Evolutionary conservation across 805 yeast genomes (phyloP), one percentile per base, ranked within the genome.

Genomic region (Hemisphaericaspora nanyangensis): DNA sequence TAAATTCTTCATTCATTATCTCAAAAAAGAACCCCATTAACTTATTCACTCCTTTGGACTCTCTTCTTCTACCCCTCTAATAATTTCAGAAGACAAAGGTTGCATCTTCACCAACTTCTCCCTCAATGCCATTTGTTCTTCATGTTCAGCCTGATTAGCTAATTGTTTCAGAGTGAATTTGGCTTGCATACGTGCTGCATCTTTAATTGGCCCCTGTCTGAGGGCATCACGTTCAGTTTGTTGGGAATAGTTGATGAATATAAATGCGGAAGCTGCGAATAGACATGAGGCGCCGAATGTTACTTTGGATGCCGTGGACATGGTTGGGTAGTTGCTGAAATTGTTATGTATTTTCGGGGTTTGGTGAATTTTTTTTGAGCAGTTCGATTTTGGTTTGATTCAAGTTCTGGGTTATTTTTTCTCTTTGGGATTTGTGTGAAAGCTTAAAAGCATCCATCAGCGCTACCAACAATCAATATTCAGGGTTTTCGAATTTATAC

Each of bases 131-230:
- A 73, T 73, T 54, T 85, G 93, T 36, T 74, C 70, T 42, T 72
- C 76, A 54, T 84, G 88, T 46, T 85, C 95, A 33, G 68, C 60
- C 41, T 78, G 70, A 57, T 85, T 85, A 30, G 74, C 60, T 39
- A 56, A 40, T 46, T 68, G 70, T 47, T 75, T 80, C 50, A 61
- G 62, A 40, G 55, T 47, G 52, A 67, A 55, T 45, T 75, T 74
- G 32, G 67, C 72, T 34, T 71, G 70, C 43, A 82, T 58, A 42
- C 95, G 66, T 43, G 70, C 77, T 2, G 89, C 88, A 56, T 87
- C 96, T 51, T 85, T 85, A 51, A 85, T 77, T 4, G 95, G 95
- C 1, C 96, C 96, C 50, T 77, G 85, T 52, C 83, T 81, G 33
- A 86, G 65, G 2, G 83, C 81, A 15, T 77, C 80, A 52, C 87